Conservation (phyloP, 371 early-diverging fungal genomes). For the Haplosporangium sp. region DNA sequence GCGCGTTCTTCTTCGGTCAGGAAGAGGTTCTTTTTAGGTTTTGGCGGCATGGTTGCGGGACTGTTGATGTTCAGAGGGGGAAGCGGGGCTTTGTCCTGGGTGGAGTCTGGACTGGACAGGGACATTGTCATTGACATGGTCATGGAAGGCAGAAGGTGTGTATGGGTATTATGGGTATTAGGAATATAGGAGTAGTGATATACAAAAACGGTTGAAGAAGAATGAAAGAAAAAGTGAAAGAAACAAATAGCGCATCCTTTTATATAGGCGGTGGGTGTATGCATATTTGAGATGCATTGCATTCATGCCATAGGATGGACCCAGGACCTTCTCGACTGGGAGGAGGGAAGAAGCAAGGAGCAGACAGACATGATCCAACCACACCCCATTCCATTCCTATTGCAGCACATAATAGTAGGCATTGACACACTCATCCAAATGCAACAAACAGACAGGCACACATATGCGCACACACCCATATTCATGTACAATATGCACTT, state of each 20-base stretch:
- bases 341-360: not conserved
- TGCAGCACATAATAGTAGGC: too few relatives aligned
- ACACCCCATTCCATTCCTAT: too few relatives aligned
- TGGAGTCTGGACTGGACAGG: conserved; percentile 4
- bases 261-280: not conserved
- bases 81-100: conserved; percentile 8
- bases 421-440: too few relatives aligned
- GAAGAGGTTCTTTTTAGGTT: conserved; percentile 1
- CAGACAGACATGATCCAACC: too few relatives aligned
- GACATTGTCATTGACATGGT: conserved; percentile 29
- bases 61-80: conserved; percentile 8
- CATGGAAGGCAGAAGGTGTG: not conserved
- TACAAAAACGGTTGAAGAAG: not conserved
- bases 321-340: not conserved
- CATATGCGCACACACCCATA: too few relatives aligned
- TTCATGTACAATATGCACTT: too few relatives aligned
- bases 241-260: not conserved
- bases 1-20: conserved; percentile 18
- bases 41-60: not conserved
- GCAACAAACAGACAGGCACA: too few relatives aligned
- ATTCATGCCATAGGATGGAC: not conserved
- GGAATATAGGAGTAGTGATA: not conserved
- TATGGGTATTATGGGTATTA: not conserved
- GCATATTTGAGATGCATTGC: not conserved
- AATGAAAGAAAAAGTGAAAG: not conserved